These are phyloP conservation scores for Botryotinia convoluta DNA, from an alignment of 2,329 filamentous ascomycete genomes.

Conservation along the genomic window DNA sequence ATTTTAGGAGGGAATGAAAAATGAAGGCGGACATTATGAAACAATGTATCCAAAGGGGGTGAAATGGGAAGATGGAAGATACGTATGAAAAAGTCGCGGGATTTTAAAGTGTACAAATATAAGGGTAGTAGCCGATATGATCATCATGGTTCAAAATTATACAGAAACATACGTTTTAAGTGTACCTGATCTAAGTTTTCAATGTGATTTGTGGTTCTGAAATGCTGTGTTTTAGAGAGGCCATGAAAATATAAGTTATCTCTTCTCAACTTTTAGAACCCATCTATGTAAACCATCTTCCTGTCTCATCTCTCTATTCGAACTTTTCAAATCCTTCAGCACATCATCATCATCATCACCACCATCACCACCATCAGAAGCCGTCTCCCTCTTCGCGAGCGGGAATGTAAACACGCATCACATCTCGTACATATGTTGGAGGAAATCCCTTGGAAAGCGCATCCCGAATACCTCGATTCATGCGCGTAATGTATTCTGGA, in stretches of 20 bases:
- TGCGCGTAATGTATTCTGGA: background rate
- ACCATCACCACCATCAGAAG: background rate
- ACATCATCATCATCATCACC: background rate
- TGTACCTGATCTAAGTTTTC: background rate
- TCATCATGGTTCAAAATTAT: constrained; percentile 1
- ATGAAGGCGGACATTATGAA: background rate
- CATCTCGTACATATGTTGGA: background rate
- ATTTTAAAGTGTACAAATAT: constrained; percentile 3
- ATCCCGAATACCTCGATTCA: background rate
- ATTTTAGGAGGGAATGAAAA: constrained; percentile 2
- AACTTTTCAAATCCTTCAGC: background rate
- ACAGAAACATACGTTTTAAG: background rate
- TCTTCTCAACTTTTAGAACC: background rate
- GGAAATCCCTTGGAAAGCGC: background rate
- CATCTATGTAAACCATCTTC: background rate
- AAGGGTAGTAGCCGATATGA: constrained; percentile 6
- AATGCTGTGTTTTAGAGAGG: background rate
- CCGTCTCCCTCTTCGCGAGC: background rate
- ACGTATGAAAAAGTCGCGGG: background rate
- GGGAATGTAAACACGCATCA: background rate
- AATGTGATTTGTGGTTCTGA: background rate
- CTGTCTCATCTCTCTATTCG: background rate
- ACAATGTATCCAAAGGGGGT: constrained; percentile 12
- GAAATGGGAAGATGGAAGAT: background rate
- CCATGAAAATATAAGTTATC: background rate